These are phyloP conservation scores for Misopates orontium DNA, from an alignment of 257 asterid genomes.

Conservation along the genomic window DNA sequence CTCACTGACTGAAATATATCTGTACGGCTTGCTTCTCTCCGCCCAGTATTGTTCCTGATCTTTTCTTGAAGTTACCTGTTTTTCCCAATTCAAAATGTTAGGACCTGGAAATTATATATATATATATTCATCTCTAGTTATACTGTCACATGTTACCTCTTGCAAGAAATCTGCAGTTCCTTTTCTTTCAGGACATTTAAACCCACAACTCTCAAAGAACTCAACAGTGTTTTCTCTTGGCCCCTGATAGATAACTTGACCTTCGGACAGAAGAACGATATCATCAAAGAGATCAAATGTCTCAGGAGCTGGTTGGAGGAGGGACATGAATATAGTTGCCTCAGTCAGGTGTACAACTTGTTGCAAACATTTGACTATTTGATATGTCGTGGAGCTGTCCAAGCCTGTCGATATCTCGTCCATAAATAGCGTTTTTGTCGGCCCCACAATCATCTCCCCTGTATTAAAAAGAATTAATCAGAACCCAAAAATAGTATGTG, in stretches of 20 bases:
- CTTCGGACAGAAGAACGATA: conserved; percentile 60
- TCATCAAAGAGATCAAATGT: conserved; percentile 75
- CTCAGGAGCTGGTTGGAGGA: conserved; percentile 84
- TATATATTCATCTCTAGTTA: too few relatives aligned
- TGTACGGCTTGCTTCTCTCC: conserved; percentile 43
- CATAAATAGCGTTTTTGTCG: conserved; percentile 64
- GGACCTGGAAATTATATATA: neutral
- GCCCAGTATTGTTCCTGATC: conserved; percentile 79
- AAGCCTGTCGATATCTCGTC: conserved; percentile 80
- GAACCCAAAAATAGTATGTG: too few relatives aligned
- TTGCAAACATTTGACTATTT: conserved; percentile 65
- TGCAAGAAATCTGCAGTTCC: conserved; percentile 63
- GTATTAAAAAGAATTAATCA: conserved; percentile 4
- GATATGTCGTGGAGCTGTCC: conserved; percentile 79
- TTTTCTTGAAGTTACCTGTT: conserved; percentile 72
- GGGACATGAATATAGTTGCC: conserved; percentile 69
- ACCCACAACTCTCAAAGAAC: conserved; percentile 64
- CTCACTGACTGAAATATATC: conserved; percentile 47
- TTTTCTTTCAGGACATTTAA: conserved; percentile 74
- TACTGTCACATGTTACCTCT: conserved; percentile 32
- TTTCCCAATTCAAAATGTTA: neutral
- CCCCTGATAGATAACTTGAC: conserved; percentile 69
- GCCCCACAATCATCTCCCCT: conserved; percentile 82
- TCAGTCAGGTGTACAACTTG: conserved; percentile 66
- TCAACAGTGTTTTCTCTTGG: conserved; percentile 49